phyloP scores from a whole-genome alignment of 208 protist genomes.

The Crithidia mellificae region DNA sequence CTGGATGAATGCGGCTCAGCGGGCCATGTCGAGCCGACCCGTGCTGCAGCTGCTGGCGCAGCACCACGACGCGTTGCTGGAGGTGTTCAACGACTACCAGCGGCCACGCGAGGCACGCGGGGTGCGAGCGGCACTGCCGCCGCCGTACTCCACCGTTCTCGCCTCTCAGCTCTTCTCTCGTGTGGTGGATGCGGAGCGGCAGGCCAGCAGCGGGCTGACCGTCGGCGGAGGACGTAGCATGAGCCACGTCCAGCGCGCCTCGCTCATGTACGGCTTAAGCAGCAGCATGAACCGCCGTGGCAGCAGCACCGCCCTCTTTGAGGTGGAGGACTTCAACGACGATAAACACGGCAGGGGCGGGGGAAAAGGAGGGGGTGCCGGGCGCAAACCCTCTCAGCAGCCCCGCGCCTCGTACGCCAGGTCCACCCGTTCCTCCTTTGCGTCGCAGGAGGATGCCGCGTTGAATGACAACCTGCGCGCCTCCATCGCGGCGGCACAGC shows the following conservation, averaged over 20 bases:
- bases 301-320: neutral
- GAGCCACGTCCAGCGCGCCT: conserved; percentile 18
- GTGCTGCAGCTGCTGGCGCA: conserved; percentile 35
- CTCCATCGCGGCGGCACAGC: conserved; percentile 8
- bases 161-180: conserved; percentile 23
- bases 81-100: conserved; percentile 50
- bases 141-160: conserved; percentile 36
- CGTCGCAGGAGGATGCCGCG: neutral
- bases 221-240: conserved; percentile 2
- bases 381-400: neutral
- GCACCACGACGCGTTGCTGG: conserved; percentile 48
- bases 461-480: neutral
- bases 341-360: too few species aligned
- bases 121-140: conserved; percentile 51
- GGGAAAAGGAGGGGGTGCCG: neutral
- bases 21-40: conserved; percentile 23
- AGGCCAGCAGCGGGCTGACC: conserved; percentile 3
- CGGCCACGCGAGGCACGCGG: conserved; percentile 60
- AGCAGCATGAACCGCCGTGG: conserved; percentile 1
- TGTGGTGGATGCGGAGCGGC: conserved; percentile 18
- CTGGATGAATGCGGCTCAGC: conserved; percentile 23
- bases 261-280: conserved; percentile 15
- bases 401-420: neutral
- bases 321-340: neutral
- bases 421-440: neutral